Percentiles rank a stretch among this genome's conserved stretches.
Evolutionary conservation across 352 stramenopile species (phyloP).

Genomic region (Pythium dissotocum): DNA sequence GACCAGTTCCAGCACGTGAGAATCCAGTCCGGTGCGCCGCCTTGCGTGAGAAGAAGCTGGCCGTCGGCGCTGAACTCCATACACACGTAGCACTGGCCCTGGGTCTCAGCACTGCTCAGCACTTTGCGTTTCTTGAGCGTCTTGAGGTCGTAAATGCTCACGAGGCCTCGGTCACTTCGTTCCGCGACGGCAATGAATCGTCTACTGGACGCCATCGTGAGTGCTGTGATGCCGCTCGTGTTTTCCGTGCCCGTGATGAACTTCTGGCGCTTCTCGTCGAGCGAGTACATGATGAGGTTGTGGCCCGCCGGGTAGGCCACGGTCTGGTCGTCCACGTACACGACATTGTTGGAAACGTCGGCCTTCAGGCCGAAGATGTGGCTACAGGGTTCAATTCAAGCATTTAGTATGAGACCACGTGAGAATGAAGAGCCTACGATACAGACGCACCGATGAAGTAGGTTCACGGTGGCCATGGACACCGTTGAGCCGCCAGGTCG

Average conservation of each 20-base stretch:
- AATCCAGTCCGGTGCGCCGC: slow-evolving; percentile 83
- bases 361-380: slow-evolving; percentile 92
- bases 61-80: slow-evolving; percentile 91
- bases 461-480: slow-evolving; percentile 43
- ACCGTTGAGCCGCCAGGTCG: not conserved
- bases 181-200: slow-evolving; percentile 63
- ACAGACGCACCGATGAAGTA: slow-evolving; percentile 40
- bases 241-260: slow-evolving; percentile 83
- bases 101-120: slow-evolving; percentile 67
- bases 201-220: slow-evolving; percentile 66
- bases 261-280: slow-evolving; percentile 92
- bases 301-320: slow-evolving; percentile 88
- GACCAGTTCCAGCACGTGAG: slow-evolving; percentile 93
- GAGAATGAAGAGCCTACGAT: too few relatives aligned
- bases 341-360: slow-evolving; percentile 78
- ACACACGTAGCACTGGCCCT: slow-evolving; percentile 69
- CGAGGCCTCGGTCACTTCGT: slow-evolving; percentile 22
- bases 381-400: slow-evolving; percentile 19
- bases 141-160: slow-evolving; percentile 35
- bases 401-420: not conserved
- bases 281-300: slow-evolving; percentile 83
- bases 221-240: slow-evolving; percentile 67
- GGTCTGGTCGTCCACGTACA: slow-evolving; percentile 85
- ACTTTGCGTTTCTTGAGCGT: slow-evolving; percentile 75
- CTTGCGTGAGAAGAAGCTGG: slow-evolving; percentile 89